Evolutionary conservation across 78 protist species (phyloP).

Genomic region (Pigoraptor vietnamica): DNA sequence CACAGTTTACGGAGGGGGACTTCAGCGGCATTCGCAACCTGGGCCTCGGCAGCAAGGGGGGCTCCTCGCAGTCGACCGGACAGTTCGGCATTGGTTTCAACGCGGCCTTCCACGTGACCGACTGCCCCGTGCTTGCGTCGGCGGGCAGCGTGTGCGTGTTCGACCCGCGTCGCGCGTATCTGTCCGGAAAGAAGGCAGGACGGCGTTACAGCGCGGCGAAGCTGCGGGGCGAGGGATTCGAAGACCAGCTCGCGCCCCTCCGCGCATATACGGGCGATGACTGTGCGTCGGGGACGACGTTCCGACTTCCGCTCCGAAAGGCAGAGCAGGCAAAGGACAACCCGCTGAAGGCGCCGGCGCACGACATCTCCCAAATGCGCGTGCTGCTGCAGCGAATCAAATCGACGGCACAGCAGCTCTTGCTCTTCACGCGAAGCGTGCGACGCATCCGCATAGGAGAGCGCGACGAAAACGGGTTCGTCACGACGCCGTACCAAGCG

Average conservation of each 20-base stretch:
- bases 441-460: background rate
- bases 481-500: background rate
- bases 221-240: background rate
- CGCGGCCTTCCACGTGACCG: conserved; percentile 52
- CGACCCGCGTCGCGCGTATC: conserved; percentile 39
- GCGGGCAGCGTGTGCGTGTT: conserved; percentile 16
- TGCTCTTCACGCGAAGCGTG: background rate
- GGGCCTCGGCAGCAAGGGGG: conserved; percentile 15
- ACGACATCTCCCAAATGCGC: background rate
- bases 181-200: background rate
- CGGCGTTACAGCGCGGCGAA: background rate
- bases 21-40: conserved; percentile 11
- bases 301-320: conserved; percentile 54
- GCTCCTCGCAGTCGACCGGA: background rate
- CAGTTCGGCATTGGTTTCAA: conserved; percentile 65
- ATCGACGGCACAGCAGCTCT: background rate
- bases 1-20: conserved; percentile 28
- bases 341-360: background rate
- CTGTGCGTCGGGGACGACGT: conserved; percentile 27
- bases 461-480: background rate
- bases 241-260: conserved; percentile 29
- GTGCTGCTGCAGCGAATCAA: background rate
- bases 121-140: conserved; percentile 29
- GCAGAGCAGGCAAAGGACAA: background rate
- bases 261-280: background rate